Conservation (phyloP, 495 filamentous ascomycete species). For the Penicillium dipodomyicola region DNA sequence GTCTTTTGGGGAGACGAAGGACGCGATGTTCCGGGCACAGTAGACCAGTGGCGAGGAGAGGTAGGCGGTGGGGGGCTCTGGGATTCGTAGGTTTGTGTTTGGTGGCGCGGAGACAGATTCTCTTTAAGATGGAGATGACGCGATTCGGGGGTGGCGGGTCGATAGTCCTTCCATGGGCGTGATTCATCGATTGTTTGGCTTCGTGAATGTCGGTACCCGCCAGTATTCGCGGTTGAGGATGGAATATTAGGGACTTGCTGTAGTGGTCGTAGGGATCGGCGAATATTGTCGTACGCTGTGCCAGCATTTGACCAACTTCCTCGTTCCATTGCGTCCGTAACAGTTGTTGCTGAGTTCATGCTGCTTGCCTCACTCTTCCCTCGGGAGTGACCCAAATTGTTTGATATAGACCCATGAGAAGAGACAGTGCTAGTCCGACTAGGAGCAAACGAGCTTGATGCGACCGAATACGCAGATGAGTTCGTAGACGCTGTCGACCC, state of each 20-base stretch:
- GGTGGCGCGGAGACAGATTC: slow-evolving; percentile 31
- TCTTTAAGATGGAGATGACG: slow-evolving; percentile 33
- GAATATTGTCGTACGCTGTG: slow-evolving; percentile 65
- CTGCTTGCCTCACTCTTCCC: slow-evolving; percentile 69
- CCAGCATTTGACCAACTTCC: slow-evolving; percentile 43
- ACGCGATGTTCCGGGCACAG: slow-evolving; percentile 31
- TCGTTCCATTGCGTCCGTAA: slow-evolving; percentile 26
- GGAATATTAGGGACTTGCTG: slow-evolving; percentile 63
- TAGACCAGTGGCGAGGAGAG: slow-evolving; percentile 35
- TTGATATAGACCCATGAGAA: slow-evolving; percentile 66
- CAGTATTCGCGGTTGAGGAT: slow-evolving; percentile 32
- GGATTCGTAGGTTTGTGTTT: slow-evolving; percentile 22
- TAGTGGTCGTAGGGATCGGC: slow-evolving; percentile 75
- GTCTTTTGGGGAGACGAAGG: slow-evolving; percentile 42
- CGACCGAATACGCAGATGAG: slow-evolving; percentile 73
- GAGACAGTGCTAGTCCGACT: slow-evolving; percentile 75
- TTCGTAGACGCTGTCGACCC: slow-evolving; percentile 74
- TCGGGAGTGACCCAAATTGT: slow-evolving; percentile 61
- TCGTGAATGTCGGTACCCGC: slow-evolving; percentile 38
- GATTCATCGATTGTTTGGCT: slow-evolving; percentile 47
- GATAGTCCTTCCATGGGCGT: slow-evolving; percentile 35
- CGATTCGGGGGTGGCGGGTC: slow-evolving; percentile 35
- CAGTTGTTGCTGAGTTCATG: slow-evolving; percentile 41
- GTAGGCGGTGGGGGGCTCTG: slow-evolving; percentile 33
- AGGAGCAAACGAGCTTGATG: slow-evolving; percentile 61